Evolutionary conservation across 192 early-diverging fungal genomes (phyloP).

Genomic region (Podila epigama): DNA sequence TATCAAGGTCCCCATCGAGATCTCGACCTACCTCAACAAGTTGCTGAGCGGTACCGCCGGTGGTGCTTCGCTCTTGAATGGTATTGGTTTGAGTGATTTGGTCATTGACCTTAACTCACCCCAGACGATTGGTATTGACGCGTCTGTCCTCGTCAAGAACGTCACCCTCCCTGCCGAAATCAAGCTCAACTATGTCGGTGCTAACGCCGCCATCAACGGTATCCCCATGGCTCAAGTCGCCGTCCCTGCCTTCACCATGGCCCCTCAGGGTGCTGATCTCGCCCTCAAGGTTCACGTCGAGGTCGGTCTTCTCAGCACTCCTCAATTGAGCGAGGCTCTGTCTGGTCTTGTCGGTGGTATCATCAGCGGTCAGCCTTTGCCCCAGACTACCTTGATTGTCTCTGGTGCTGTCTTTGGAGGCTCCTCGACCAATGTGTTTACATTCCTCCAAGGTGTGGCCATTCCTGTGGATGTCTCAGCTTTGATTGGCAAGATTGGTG

Average conservation of each 20-base stretch:
- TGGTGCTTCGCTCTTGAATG: constrained; percentile 9
- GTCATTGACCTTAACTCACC: constrained; percentile 36
- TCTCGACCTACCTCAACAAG: constrained; percentile 3
- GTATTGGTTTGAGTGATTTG: constrained; percentile 11
- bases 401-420: constrained; percentile 28
- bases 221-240: constrained; percentile 20
- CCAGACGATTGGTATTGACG: constrained; percentile 31
- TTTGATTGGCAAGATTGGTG: constrained; percentile 13
- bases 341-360: constrained; percentile 11
- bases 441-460: constrained; percentile 32
- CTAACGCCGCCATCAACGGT: constrained; percentile 16
- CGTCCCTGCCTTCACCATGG: constrained; percentile 23
- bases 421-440: constrained; percentile 29
- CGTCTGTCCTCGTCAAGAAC: constrained; percentile 30
- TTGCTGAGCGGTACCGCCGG: constrained; percentile 9
- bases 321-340: constrained; percentile 15
- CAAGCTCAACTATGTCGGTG: constrained; percentile 40
- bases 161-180: constrained; percentile 35
- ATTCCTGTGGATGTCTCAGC: constrained; percentile 30
- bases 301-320: constrained; percentile 14
- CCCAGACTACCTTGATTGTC: constrained; percentile 13
- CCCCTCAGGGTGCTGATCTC: constrained; percentile 13
- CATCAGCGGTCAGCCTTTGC: constrained; percentile 14
- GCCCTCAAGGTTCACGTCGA: constrained; percentile 12
- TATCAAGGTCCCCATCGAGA: background rate